phyloP scores from a whole-genome alignment of 306 rosid genomes.

The Vigna unguiculata region DNA sequence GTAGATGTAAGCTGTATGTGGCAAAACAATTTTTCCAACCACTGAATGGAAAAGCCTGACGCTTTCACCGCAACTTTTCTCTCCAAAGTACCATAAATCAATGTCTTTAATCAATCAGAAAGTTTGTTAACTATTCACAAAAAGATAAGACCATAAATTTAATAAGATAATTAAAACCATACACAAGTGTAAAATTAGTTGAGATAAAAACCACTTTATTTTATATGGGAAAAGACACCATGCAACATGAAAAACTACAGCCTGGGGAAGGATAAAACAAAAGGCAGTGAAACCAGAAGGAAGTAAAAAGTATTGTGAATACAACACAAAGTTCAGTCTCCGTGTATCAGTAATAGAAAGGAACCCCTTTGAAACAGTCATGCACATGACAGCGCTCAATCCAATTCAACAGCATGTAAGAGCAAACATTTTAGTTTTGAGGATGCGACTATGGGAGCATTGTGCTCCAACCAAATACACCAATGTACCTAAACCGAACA shows the following conservation, averaged over 20 bases:
- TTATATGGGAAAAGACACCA: neutral
- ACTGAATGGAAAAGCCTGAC: neutral
- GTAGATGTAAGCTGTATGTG: slow-evolving; percentile 42
- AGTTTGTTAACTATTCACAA: neutral
- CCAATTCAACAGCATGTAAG: too few relatives aligned
- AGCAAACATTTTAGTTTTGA: too few relatives aligned
- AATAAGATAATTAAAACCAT: neutral
- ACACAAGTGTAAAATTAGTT: slow-evolving; percentile 7
- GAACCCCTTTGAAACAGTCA: too few relatives aligned
- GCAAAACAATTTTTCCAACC: slow-evolving; percentile 32
- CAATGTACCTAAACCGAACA: too few relatives aligned
- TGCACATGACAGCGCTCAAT: too few relatives aligned
- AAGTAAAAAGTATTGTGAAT: too few relatives aligned
- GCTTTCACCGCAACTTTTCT: slow-evolving; percentile 24
- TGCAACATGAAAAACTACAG: neutral
- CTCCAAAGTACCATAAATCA: neutral
- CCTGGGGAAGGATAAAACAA: too few relatives aligned
- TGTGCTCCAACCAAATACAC: too few relatives aligned
- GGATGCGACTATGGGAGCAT: too few relatives aligned
- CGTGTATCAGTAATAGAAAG: too few relatives aligned
- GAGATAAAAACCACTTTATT: neutral
- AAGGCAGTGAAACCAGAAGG: neutral
- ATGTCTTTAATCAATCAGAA: neutral
- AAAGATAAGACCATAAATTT: slow-evolving; percentile 26
- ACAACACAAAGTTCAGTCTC: too few relatives aligned